Base-by-base conservation (phyloP, 139 green algal species). In the Klebsormidium nitens region DNA sequence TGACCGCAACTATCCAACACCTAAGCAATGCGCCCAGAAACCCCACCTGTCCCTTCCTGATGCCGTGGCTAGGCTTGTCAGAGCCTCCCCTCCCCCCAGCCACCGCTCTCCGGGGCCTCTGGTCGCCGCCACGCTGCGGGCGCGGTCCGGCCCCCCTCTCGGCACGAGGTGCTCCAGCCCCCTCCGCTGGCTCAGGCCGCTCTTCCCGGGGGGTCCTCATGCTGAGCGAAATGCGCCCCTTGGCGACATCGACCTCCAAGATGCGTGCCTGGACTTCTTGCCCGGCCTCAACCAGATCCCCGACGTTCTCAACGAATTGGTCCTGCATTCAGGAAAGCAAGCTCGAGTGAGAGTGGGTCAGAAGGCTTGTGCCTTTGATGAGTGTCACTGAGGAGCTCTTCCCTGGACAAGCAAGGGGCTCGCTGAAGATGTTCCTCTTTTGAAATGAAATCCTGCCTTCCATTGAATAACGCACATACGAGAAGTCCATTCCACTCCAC, bases 241-340 rank as follows among this genome's bases (percentile, higher is more conserved):
- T 86, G 8, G 68, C 61, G 11, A 57, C 36, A 59, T 85, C 81
- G 1, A 82, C 50, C 26, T 63, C 59, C 14, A 84, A 72, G 0
- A 89, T 68, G 37, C 80, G 76, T 0, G 81, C 74, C 29, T 69
- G 66, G 3, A 88, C 76, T 39, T 85, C 81, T 64, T 86, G 75
- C 26, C 83, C 74, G 0, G 59, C 52, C 2, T 28, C 55, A 5
- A 87, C 74, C 2, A 87, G 60, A 35, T 84, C 76, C 31, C 75
- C 75, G 19, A 81, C 77, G 49, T 85, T 81, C 49, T 83, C 62
- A 19, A 85, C 79, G 64, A 85, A 90, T 39, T 19, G 46, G 31
- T 65, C 75, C 70, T 77, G 70, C 60, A 58, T 38, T n/a, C n/a
- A n/a, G n/a, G n/a, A n/a, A n/a, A n/a, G n/a, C n/a, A n/a, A n/a